Percentiles rank a stretch among this genome's conserved stretches.
These are phyloP conservation scores for Cichorium intybus DNA, from an alignment of 140 eudicot species.

Conservation along the genomic window DNA sequence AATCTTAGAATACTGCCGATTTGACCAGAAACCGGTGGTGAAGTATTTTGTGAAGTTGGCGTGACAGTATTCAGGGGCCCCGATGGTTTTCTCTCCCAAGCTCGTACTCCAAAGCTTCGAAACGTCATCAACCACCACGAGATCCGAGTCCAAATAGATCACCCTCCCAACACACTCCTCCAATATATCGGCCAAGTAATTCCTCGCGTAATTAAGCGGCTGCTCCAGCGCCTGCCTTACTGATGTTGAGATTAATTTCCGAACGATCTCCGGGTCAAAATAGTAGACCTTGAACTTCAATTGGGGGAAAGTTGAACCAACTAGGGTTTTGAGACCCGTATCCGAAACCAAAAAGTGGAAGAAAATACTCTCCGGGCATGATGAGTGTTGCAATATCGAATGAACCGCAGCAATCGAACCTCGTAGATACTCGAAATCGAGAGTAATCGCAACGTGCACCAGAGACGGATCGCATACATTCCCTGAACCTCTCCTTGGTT, in stretches of 20 bases:
- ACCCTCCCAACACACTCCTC: slow-evolving; percentile 67
- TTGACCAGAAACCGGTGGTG: slow-evolving; percentile 65
- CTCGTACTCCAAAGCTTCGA: slow-evolving; percentile 62
- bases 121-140: slow-evolving; percentile 78
- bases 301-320: slow-evolving; percentile 59
- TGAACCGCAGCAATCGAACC: slow-evolving; percentile 96
- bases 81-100: slow-evolving; percentile 62
- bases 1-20: slow-evolving; percentile 32
- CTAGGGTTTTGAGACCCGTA: slow-evolving; percentile 46
- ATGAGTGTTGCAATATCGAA: slow-evolving; percentile 70
- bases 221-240: slow-evolving; percentile 87
- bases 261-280: slow-evolving; percentile 63
- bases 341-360: slow-evolving; percentile 78
- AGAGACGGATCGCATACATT: slow-evolving; percentile 63
- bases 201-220: slow-evolving; percentile 84
- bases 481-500: neutral
- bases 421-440: slow-evolving; percentile 72
- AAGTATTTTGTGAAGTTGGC: slow-evolving; percentile 90
- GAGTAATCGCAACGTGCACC: slow-evolving; percentile 86
- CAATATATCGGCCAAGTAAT: slow-evolving; percentile 62
- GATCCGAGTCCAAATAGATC: slow-evolving; percentile 88
- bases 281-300: slow-evolving; percentile 75
- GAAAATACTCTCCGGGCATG: slow-evolving; percentile 74
- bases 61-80: slow-evolving; percentile 97
- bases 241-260: slow-evolving; percentile 66